These are phyloP conservation scores for Colletotrichum tamarilloi DNA, from an alignment of 2,329 filamentous ascomycete genomes.

Conservation along the genomic window DNA sequence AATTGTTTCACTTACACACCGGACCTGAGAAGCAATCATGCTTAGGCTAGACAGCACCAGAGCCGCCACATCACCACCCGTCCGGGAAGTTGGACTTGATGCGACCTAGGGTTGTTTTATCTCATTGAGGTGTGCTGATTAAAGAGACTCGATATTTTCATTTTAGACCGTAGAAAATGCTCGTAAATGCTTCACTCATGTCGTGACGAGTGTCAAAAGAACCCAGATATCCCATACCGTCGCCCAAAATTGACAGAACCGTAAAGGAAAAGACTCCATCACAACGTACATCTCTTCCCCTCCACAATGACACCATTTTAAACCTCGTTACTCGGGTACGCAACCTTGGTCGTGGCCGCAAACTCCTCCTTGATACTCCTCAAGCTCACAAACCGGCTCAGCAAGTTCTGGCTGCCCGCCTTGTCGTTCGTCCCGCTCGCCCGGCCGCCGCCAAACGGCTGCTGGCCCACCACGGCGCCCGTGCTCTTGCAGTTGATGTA, in stretches of 20 bases:
- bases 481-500: slow-evolving; percentile 89
- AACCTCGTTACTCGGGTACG: slow-evolving; percentile 78
- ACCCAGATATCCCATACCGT: slow-evolving; percentile 12
- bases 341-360: slow-evolving; percentile 68
- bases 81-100: background rate
- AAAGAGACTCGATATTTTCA: background rate
- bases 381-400: slow-evolving; percentile 74
- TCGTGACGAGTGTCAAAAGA: background rate
- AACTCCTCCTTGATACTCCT: slow-evolving; percentile 83
- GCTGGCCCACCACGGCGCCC: slow-evolving; percentile 78
- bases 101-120: background rate
- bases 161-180: slow-evolving; percentile 7
- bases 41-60: too few species aligned
- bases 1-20: too few species aligned
- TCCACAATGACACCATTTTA: slow-evolving; percentile 42
- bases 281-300: background rate
- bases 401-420: slow-evolving; percentile 72
- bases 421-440: slow-evolving; percentile 80
- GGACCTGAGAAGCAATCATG: too few species aligned
- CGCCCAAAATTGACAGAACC: background rate
- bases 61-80: background rate
- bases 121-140: background rate
- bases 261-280: background rate
- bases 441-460: slow-evolving; percentile 76
- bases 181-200: background rate